Evolutionary conservation across 208 protist genomes (phyloP).

Genomic region (Trypanosoma congolense): DNA sequence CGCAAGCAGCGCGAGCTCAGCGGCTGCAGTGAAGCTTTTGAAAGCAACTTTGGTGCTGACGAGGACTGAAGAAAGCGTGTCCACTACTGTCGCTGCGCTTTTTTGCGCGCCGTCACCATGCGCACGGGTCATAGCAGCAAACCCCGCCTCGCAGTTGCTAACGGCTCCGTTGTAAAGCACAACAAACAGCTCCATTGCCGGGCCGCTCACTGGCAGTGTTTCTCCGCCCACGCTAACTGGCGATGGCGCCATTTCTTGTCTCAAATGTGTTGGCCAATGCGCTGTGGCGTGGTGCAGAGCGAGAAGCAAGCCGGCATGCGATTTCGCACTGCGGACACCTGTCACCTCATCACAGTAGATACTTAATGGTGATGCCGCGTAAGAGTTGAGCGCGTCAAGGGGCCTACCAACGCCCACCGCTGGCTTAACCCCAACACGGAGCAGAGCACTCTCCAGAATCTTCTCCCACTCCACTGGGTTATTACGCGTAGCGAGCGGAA

Average conservation of each 20-base stretch:
- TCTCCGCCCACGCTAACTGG: conserved; percentile 9
- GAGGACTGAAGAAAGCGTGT: conserved; percentile 13
- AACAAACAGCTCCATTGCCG: conserved; percentile 43
- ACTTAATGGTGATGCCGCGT: conserved; percentile 24
- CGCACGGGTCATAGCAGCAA: conserved; percentile 33
- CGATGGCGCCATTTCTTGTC: conserved; percentile 25
- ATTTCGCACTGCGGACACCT: conserved; percentile 28
- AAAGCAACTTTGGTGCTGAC: conserved; percentile 49
- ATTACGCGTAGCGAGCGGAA: conserved; percentile 27
- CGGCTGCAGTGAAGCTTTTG: conserved; percentile 33
- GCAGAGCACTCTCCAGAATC: conserved; percentile 29
- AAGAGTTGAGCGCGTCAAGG: conserved; percentile 46
- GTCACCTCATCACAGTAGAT: conserved; percentile 29
- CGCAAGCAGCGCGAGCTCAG: conserved; percentile 26
- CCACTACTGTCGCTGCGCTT: conserved; percentile 10
- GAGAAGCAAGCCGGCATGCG: conserved; percentile 37
- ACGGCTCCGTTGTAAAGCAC: conserved; percentile 61
- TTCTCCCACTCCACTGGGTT: conserved; percentile 38
- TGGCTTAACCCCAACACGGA: conserved; percentile 19
- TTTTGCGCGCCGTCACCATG: conserved; percentile 13
- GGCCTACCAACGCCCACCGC: conserved; percentile 21
- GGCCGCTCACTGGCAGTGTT: conserved; percentile 19
- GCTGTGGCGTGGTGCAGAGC: conserved; percentile 36
- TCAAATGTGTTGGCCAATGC: conserved; percentile 40
- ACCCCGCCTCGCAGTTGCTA: conserved; percentile 32